Evolutionary conservation across 805 yeast species (phyloP).

Genomic region (Pichia cabralensis): DNA sequence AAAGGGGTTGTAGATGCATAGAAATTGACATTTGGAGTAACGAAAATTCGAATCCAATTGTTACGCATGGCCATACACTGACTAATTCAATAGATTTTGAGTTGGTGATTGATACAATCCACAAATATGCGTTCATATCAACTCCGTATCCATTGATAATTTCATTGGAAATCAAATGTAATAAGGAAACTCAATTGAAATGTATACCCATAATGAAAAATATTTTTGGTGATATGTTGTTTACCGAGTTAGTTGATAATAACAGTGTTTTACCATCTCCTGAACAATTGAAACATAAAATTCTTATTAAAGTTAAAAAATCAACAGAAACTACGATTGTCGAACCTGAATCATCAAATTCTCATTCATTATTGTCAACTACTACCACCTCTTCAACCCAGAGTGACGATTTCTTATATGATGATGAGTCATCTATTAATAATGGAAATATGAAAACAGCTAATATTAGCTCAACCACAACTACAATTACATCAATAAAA

Average conservation of each 20-base stretch:
- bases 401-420: slow-evolving; percentile 7
- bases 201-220: slow-evolving; percentile 45
- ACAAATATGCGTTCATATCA: slow-evolving; percentile 81
- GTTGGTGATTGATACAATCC: slow-evolving; percentile 62
- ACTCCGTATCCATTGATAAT: slow-evolving; percentile 79
- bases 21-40: slow-evolving; percentile 95
- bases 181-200: slow-evolving; percentile 50
- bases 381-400: slow-evolving; percentile 15
- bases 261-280: slow-evolving; percentile 57
- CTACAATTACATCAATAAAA: slow-evolving; percentile 7
- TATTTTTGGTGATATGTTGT: slow-evolving; percentile 49
- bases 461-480: background rate
- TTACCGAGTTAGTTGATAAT: slow-evolving; percentile 28
- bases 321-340: slow-evolving; percentile 15
- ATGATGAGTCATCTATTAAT: background rate
- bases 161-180: slow-evolving; percentile 81
- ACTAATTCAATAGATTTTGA: slow-evolving; percentile 62
- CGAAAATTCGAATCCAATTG: slow-evolving; percentile 56
- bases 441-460: background rate
- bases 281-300: slow-evolving; percentile 51
- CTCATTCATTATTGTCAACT: slow-evolving; percentile 27
- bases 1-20: slow-evolving; percentile 88
- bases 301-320: slow-evolving; percentile 73
- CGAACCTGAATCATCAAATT: slow-evolving; percentile 1
- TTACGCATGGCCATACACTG: slow-evolving; percentile 81